A percentile compares a stretch with the other conserved stretches of the same genome.
These are phyloP conservation scores for Solanum lignicaule DNA, from an alignment of 257 asterid species.

Conservation along the genomic window DNA sequence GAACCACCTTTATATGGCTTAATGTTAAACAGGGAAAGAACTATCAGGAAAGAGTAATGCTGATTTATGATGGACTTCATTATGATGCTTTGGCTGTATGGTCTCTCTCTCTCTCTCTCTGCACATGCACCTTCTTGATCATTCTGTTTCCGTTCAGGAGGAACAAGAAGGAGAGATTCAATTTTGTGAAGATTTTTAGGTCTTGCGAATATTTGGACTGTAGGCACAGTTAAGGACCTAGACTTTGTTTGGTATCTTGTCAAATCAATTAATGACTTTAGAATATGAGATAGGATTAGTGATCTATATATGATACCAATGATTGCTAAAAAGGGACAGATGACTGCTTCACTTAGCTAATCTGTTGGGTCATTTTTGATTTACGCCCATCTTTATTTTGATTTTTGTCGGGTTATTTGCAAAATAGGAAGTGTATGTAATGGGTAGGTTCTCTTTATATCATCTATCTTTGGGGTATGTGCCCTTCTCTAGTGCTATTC, in stretches of 20 bases:
- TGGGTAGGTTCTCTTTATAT: background rate
- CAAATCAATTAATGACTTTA: background rate
- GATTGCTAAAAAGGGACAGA: background rate
- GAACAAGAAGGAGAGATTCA: background rate
- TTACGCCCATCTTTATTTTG: background rate
- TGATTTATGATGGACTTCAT: slow-evolving; percentile 92
- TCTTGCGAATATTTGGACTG: background rate
- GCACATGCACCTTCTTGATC: background rate
- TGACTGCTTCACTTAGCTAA: background rate
- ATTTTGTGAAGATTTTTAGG: background rate
- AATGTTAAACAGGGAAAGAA: slow-evolving; percentile 44
- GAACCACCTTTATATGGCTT: slow-evolving; percentile 3
- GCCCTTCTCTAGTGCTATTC: background rate
- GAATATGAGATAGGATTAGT: background rate
- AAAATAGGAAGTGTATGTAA: background rate
- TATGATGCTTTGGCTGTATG: slow-evolving; percentile 94
- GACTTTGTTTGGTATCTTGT: background rate
- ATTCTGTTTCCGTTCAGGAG: background rate
- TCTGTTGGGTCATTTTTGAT: background rate
- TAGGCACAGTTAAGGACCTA: background rate
- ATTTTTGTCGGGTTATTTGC: background rate
- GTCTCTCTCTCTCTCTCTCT: slow-evolving; percentile 5
- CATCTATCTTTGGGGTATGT: background rate
- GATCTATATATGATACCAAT: background rate
- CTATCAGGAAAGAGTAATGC: slow-evolving; percentile 81